A percentile compares a stretch with the other conserved stretches of the same genome.
These are phyloP conservation scores for Clitoria ternatea DNA, from an alignment of 306 rosid species.

Conservation along the genomic window DNA sequence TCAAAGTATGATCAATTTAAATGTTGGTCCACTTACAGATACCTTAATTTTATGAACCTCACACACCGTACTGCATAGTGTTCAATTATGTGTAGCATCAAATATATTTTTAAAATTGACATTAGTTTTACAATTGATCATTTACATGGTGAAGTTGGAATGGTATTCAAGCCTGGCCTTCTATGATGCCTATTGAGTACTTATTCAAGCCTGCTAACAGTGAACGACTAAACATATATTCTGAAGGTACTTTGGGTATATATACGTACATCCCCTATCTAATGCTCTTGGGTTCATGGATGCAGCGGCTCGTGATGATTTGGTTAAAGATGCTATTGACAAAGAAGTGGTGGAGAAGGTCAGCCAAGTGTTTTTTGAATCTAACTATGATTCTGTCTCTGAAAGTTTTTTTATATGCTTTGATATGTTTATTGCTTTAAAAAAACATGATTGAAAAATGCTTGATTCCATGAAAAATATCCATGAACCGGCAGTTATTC, in stretches of 20 bases:
- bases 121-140: not conserved
- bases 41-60: too few species aligned
- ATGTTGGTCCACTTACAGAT: too few species aligned
- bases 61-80: not conserved
- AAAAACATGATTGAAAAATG: slow-evolving; percentile 2
- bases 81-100: not conserved
- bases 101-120: slow-evolving; percentile 4
- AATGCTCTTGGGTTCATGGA: slow-evolving; percentile 29
- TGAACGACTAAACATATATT: slow-evolving; percentile 11
- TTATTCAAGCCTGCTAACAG: slow-evolving; percentile 8
- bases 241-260: not conserved
- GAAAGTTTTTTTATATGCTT: slow-evolving; percentile 15
- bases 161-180: not conserved
- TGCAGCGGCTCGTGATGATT: slow-evolving; percentile 68
- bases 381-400: slow-evolving; percentile 1
- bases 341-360: slow-evolving; percentile 93
- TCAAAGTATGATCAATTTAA: too few species aligned
- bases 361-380: slow-evolving; percentile 18
- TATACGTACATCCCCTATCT: slow-evolving; percentile 19
- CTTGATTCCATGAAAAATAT: not conserved
- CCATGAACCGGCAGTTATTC: not conserved
- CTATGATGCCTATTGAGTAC: not conserved
- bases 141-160: slow-evolving; percentile 8
- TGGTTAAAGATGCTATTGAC: slow-evolving; percentile 60
- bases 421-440: slow-evolving; percentile 10